Percentiles rank a stretch among this genome's conserved stretches.
Conservation (phyloP, 2,329 filamentous ascomycete genomes). For the Ophiostoma montium region DNA sequence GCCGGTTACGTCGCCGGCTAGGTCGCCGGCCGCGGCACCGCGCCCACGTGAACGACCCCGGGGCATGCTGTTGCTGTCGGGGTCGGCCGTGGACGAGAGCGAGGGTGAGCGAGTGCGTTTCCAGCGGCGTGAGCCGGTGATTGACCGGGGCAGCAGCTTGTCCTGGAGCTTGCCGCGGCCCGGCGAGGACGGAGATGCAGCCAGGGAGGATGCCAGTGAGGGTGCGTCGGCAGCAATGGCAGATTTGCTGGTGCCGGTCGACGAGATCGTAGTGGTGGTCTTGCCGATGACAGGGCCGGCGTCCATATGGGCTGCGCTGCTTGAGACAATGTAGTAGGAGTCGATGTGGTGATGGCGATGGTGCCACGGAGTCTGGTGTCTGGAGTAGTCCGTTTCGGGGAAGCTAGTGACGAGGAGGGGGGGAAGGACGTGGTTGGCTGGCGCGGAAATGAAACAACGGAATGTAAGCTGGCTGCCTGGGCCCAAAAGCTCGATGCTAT, state of each 20-base stretch:
- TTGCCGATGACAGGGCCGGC: not conserved
- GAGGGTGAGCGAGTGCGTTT: not conserved
- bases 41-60: not conserved
- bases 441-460: too few relatives aligned
- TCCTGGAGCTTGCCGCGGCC: not conserved
- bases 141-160: constrained; percentile 1
- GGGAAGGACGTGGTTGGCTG: too few relatives aligned
- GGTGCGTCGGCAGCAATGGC: not conserved
- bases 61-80: not conserved
- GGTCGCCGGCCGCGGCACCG: constrained; percentile 1
- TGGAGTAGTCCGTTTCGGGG: not conserved
- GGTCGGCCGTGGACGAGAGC: not conserved
- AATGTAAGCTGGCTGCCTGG: too few relatives aligned
- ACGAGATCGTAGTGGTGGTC: not conserved
- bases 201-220: not conserved
- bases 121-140: constrained; percentile 1
- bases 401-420: too few relatives aligned
- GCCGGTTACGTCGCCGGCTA: not conserved
- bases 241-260: not conserved
- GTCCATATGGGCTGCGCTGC: not conserved
- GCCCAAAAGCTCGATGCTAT: too few relatives aligned
- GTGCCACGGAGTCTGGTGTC: not conserved
- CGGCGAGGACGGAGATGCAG: not conserved
- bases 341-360: not conserved
- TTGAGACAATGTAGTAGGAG: not conserved